Base-by-base conservation (phyloP, 768 basidiomycete genomes). In the Mycena belliarum region DNA sequence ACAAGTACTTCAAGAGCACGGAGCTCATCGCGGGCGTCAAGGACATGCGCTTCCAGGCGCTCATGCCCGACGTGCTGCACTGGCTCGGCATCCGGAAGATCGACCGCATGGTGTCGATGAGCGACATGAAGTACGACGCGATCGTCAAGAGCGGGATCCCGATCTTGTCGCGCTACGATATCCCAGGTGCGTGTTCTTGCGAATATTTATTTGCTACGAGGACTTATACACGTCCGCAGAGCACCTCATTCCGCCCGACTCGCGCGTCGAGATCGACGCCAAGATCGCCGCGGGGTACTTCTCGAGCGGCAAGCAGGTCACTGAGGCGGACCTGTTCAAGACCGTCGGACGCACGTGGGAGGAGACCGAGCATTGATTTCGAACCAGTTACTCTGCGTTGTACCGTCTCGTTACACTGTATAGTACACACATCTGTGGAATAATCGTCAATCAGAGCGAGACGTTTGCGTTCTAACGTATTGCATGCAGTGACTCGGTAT, bases 251-350 rank as follows among this genome's bases (percentile, higher is more conserved):
- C 94, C 93, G 0, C 90, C 89, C 33, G 91, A 94, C 72, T 89
- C 89, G 41, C 83, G 86, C 16, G 95, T 98, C 25, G 95, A 98
- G 76, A 97, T 96, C 61, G 93, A 97, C 63, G 95, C 95, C 33
- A 98, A 97, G 82, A 94, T 95, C 64, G 91, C 92, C 12, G 88
- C 92, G 6, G 95, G 95, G 9, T 98, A 98, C 71, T 96, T 92
- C 75, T 86, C 89, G 28, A 89, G 82, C 60, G 87, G 86, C 3
- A 90, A 90, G 72, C 78, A 87, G 66, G 69, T 95, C 40, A 86
- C 85, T 0, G 82, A 92, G 68, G 88, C 81, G 18, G 93, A 96
- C 71, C 74, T 96, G 35, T 74, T 84, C 50, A 91, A 89, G 81
- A 95, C 93, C 0, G 91, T 94, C 1, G 93, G 93, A 0, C 76